These are phyloP conservation scores for Thermothielavioides terrestris DNA, from an alignment of 495 filamentous ascomycete genomes.

Conservation along the genomic window DNA sequence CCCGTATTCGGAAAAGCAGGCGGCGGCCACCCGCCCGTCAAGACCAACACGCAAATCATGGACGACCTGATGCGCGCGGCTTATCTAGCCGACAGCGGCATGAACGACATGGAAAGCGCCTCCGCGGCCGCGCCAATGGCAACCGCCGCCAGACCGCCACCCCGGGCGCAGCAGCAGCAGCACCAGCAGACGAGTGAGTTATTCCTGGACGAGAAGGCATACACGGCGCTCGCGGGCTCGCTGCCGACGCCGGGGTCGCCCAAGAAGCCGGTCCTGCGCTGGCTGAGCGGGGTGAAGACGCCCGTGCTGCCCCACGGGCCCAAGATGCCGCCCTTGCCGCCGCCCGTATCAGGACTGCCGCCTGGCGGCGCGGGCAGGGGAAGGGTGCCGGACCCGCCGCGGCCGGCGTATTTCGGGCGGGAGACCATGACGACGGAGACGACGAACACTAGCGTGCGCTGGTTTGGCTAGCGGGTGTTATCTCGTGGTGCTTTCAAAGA, in stretches of 20 bases:
- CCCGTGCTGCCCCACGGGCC: slow-evolving; percentile 13
- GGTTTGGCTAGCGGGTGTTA: slow-evolving; percentile 3
- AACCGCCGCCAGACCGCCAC: neutral
- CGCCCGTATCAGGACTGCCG: no score
- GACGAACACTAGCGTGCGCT: slow-evolving; percentile 6
- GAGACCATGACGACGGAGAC: slow-evolving; percentile 18
- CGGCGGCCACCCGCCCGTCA: neutral
- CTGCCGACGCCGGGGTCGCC: slow-evolving; percentile 6
- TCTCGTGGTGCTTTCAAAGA: neutral
- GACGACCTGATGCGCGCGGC: slow-evolving; percentile 22
- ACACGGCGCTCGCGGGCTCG: slow-evolving; percentile 13
- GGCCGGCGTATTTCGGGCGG: slow-evolving; percentile 7
- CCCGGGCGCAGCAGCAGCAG: neutral
- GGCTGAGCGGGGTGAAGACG: slow-evolving; percentile 15
- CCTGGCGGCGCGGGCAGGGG: no score
- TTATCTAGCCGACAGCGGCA: slow-evolving; percentile 14
- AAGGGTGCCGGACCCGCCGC: slow-evolving; percentile 3
- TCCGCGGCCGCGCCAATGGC: neutral
- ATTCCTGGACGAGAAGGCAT: slow-evolving; percentile 17
- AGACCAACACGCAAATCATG: slow-evolving; percentile 23
- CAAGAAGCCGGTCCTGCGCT: slow-evolving; percentile 11
- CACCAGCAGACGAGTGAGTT: neutral
- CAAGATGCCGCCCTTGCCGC: neutral
- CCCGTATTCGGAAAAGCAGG: neutral
- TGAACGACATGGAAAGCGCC: slow-evolving; percentile 8